phyloP scores from a whole-genome alignment of 495 filamentous ascomycete species.

The Venustampulla echinocandica region DNA sequence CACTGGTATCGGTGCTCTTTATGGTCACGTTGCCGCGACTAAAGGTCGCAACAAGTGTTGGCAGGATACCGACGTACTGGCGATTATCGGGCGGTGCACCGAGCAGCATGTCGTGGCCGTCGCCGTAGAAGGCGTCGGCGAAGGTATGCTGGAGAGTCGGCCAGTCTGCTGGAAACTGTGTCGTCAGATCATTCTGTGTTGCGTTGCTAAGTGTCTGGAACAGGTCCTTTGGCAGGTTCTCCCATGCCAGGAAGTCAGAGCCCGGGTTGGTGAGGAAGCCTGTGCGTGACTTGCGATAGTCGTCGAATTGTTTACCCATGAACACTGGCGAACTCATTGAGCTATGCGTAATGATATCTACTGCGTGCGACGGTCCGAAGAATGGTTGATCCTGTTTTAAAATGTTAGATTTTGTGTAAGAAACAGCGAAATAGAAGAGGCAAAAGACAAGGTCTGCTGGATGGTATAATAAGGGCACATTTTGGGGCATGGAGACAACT shows the following conservation, averaged over 20 bases:
- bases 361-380: not conserved
- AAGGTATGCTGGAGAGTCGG: not conserved
- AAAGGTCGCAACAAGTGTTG: conserved; percentile 32
- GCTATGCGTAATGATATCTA: not conserved
- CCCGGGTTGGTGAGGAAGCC: not conserved
- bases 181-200: not conserved
- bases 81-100: not conserved
- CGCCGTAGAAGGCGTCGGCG: not conserved
- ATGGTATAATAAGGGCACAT: conserved; percentile 37
- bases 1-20: conserved; percentile 30
- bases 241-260: not conserved
- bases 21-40: conserved; percentile 49
- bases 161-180: not conserved
- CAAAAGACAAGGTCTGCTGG: conserved; percentile 21
- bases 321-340: not conserved
- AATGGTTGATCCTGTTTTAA: not conserved
- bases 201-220: not conserved
- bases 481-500: not conserved
- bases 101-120: not conserved
- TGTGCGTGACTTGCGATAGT: not conserved
- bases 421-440: conserved; percentile 22
- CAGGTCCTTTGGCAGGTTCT: not conserved
- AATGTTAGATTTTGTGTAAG: too few species aligned
- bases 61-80: conserved; percentile 10
- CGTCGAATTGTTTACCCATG: not conserved